Evolutionary conservation across 192 early-diverging fungal genomes (phyloP).

Genomic region (Coemansia sp.): DNA sequence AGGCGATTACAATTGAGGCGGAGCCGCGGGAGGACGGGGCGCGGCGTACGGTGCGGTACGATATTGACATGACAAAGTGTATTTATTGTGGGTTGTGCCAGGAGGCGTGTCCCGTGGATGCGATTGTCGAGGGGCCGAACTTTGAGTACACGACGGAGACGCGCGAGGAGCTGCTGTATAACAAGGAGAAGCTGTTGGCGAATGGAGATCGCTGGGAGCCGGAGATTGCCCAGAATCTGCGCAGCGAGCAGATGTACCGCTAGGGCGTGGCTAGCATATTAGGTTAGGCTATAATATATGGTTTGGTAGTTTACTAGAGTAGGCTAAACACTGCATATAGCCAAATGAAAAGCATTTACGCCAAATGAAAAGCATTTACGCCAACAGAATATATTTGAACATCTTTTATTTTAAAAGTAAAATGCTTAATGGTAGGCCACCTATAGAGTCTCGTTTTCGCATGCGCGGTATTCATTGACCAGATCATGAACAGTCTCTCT

Average conservation of each 20-base stretch:
- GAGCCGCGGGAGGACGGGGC: conserved; percentile 93
- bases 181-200: conserved; percentile 94
- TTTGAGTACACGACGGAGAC: conserved; percentile 97
- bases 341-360: no score
- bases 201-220: conserved; percentile 99
- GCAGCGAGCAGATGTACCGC: conserved; percentile 65
- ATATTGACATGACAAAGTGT: conserved; percentile 99
- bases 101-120: conserved; percentile 95
- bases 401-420: no score
- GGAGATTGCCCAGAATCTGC: conserved; percentile 76
- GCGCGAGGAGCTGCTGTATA: conserved; percentile 95
- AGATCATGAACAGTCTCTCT: conserved; percentile 87
- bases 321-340: no score
- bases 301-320: no score
- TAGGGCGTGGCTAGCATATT: conserved; percentile 10
- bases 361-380: no score
- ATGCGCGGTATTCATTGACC: conserved; percentile 93
- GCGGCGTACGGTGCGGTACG: conserved; percentile 93
- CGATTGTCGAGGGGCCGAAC: conserved; percentile 97
- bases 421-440: no score
- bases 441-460: conserved; percentile 65
- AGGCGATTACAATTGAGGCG: conserved; percentile 97
- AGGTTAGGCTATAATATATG: no score
- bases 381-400: no score
- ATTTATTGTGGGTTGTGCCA: conserved; percentile 98